phyloP scores from a whole-genome alignment of 257 asterid species.

The Gentiana straminea region DNA sequence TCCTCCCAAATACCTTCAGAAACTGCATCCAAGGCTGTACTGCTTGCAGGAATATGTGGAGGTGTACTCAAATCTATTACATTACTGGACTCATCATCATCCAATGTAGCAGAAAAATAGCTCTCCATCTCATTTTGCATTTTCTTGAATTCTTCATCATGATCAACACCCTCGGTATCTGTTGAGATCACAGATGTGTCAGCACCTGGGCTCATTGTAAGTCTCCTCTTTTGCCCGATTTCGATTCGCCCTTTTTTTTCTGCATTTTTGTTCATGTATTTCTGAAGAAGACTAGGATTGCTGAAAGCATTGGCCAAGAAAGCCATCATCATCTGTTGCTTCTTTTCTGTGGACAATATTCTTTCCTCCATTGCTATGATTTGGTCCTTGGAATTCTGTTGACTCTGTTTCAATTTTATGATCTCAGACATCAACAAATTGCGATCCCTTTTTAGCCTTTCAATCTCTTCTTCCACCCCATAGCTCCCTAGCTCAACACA shows the following conservation, averaged over 20 bases:
- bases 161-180: conserved; percentile 9
- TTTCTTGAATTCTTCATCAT: conserved; percentile 22
- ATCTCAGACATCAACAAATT: conserved; percentile 49
- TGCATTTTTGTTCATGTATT: conserved; percentile 24
- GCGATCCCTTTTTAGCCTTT: conserved; percentile 46
- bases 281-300: conserved; percentile 42
- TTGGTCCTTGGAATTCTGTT: conserved; percentile 43
- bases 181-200: conserved; percentile 14
- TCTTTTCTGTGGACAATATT: conserved; percentile 38
- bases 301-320: conserved; percentile 65
- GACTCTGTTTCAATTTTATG: conserved; percentile 58
- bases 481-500: conserved; percentile 53
- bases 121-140: conserved; percentile 30
- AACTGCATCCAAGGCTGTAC: conserved; percentile 19
- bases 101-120: conserved; percentile 30
- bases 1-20: conserved; percentile 47
- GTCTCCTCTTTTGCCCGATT: conserved; percentile 73
- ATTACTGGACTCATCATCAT: conserved; percentile 33
- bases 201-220: conserved; percentile 45
- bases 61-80: conserved; percentile 6
- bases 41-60: conserved; percentile 9
- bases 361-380: conserved; percentile 51
- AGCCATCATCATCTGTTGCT: conserved; percentile 53
- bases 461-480: conserved; percentile 74
- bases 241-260: conserved; percentile 25